phyloP scores from a whole-genome alignment of 768 basidiomycete genomes.

The Suillus sp. region DNA sequence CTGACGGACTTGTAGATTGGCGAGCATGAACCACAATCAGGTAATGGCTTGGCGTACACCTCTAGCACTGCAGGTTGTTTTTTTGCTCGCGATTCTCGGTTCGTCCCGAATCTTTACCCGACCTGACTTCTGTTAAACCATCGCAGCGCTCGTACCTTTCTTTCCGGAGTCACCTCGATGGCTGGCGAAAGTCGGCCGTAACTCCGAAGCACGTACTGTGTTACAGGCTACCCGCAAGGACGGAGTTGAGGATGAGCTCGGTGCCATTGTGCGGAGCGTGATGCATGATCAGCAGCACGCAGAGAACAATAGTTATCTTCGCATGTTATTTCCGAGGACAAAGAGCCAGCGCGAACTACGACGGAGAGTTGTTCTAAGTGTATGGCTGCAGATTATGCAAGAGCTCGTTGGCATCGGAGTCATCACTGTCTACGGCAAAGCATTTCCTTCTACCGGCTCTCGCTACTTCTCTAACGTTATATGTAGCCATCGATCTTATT shows the following conservation, averaged over 20 bases:
- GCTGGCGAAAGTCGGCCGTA: slow-evolving; percentile 24
- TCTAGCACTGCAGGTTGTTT: slow-evolving; percentile 10
- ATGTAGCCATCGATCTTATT: slow-evolving; percentile 12
- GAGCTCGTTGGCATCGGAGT: slow-evolving; percentile 17
- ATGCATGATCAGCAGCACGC: slow-evolving; percentile 10
- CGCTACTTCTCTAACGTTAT: not conserved
- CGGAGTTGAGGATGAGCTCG: slow-evolving; percentile 11
- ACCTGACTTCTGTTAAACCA: not conserved
- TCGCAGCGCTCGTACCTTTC: slow-evolving; percentile 9
- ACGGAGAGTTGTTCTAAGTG: slow-evolving; percentile 14
- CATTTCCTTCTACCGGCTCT: not conserved
- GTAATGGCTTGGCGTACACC: slow-evolving; percentile 14
- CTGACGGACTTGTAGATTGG: not conserved
- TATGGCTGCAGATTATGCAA: slow-evolving; percentile 17
- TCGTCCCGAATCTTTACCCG: not conserved
- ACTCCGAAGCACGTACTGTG: slow-evolving; percentile 23
- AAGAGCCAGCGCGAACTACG: slow-evolving; percentile 15
- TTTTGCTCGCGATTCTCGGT: slow-evolving; percentile 11
- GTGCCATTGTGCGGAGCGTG: slow-evolving; percentile 10
- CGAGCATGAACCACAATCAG: slow-evolving; percentile 9
- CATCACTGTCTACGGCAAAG: slow-evolving; percentile 13
- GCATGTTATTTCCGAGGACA: slow-evolving; percentile 15
- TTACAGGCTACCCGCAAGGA: slow-evolving; percentile 16
- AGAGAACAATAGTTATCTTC: slow-evolving; percentile 13
- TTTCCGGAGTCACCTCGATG: slow-evolving; percentile 21